Base-by-base conservation (phyloP, 2,329 filamentous ascomycete species). In the Trichoderma sp. region DNA sequence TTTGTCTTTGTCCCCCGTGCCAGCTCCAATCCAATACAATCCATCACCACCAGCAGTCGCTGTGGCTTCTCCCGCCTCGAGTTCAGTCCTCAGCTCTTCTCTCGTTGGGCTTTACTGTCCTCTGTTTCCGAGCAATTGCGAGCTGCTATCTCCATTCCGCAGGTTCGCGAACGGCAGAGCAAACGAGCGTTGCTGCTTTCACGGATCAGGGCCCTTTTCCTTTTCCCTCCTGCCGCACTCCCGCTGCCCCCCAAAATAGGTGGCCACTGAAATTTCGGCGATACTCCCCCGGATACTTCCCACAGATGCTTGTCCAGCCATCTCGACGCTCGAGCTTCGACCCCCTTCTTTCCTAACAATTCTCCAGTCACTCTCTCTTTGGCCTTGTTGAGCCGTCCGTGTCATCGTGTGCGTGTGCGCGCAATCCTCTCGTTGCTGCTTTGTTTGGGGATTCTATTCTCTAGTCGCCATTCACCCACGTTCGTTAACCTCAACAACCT, bases 281-380 rank as follows among this genome's bases (percentile, higher is more conserved):
- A 79, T 74, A 74, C 78, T 75, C 74, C 76, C 73, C 75, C 74
- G 73, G 72, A 76, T 74, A 75, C 73, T 71, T 68, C 75, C 80
- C 78, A 76, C 79, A 78, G 79, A 84, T 84, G 82, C 80, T 79
- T 75, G 76, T 78, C 83, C 83, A 84, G 82, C 84, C 84, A 83
- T 84, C 80, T 77, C 76, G 77, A 79, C 77, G 76, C 78, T 79
- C 80, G 81, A 81, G 75, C 73, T 71, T 76, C 78, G 76, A 80
- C 75, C 76, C 73, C 74, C 76, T 76, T 77, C 76, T 75, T 77
- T 79, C 76, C 77, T 78, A 75, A 71, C 73, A 64, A 67, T 69
- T 57, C 62, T 64, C 30, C 53, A 68, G 53, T 76, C 73, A 75
- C 74, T 73, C 36, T 73, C 36, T 39, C 73, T 73, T 74, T 77